phyloP scores from a whole-genome alignment of 306 rosid species.

The Lotus japonicus region DNA sequence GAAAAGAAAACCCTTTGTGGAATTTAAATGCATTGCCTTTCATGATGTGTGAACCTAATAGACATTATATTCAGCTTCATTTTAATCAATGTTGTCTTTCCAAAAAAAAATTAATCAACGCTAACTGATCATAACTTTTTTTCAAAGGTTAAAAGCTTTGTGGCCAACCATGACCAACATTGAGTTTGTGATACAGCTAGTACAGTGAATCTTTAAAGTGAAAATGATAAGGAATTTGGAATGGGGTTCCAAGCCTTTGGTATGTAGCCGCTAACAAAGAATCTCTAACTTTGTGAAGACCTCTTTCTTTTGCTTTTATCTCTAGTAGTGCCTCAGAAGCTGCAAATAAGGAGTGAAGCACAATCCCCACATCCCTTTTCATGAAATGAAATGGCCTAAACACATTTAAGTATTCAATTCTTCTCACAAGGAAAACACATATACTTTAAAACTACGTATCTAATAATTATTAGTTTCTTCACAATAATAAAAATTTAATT shows the following conservation, averaged over 20 bases:
- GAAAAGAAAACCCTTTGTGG: neutral
- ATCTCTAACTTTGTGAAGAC: slow-evolving; percentile 25
- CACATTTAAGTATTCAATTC: too few species aligned
- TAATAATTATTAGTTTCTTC: too few species aligned
- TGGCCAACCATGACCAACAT: neutral
- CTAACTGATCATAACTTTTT: neutral
- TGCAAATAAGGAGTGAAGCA: too few species aligned
- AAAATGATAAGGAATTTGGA: slow-evolving; percentile 22
- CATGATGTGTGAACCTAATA: neutral
- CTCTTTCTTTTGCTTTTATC: slow-evolving; percentile 4
- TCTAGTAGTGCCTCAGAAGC: slow-evolving; percentile 6
- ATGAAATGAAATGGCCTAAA: too few species aligned
- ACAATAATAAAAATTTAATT: too few species aligned
- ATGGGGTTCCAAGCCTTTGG: slow-evolving; percentile 41
- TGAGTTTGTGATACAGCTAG: neutral
- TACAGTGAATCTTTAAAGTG: slow-evolving; percentile 4
- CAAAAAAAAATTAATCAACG: neutral
- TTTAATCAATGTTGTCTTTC: neutral
- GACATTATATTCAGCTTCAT: neutral
- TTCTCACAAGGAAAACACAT: too few species aligned
- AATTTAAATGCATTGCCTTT: neutral
- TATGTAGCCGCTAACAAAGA: slow-evolving; percentile 21
- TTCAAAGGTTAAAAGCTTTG: neutral
- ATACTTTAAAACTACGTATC: too few species aligned
- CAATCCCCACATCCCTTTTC: too few species aligned